Conservation (phyloP, 2,329 filamentous ascomycete species). For the Aureobasidium sp. region DNA sequence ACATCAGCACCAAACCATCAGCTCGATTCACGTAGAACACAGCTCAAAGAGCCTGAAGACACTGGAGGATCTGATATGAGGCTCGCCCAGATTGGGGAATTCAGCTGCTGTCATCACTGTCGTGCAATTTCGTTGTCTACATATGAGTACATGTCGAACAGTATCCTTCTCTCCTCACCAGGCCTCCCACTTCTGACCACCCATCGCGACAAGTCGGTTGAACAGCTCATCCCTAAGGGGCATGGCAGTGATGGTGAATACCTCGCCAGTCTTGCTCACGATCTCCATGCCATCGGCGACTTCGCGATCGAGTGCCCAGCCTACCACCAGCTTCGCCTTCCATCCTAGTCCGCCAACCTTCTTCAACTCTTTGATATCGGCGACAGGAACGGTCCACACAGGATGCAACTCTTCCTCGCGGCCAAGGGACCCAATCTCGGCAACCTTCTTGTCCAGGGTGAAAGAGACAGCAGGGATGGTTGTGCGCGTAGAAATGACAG, state of each 20-base stretch:
- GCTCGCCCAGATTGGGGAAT: too few relatives aligned
- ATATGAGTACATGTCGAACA: background rate
- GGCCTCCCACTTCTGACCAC: slow-evolving; percentile 75
- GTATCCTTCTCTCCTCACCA: slow-evolving; percentile 44
- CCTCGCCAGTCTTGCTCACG: slow-evolving; percentile 48
- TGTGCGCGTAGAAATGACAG: slow-evolving; percentile 61
- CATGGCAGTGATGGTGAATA: slow-evolving; percentile 62
- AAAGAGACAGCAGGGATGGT: slow-evolving; percentile 64
- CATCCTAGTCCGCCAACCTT: slow-evolving; percentile 77
- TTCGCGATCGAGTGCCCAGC: slow-evolving; percentile 67
- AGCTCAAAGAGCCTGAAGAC: too few relatives aligned
- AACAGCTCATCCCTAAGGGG: slow-evolving; percentile 69
- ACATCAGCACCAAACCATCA: too few relatives aligned
- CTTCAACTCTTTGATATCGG: slow-evolving; percentile 64
- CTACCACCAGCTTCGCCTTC: slow-evolving; percentile 77
- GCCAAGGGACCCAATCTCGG: slow-evolving; percentile 32
- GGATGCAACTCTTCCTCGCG: slow-evolving; percentile 49
- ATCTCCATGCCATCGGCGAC: slow-evolving; percentile 70
- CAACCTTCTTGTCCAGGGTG: slow-evolving; percentile 46
- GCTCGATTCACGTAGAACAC: too few relatives aligned
- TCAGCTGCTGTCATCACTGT: background rate
- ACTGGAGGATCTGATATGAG: too few relatives aligned
- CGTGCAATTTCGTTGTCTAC: background rate
- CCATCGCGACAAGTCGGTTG: slow-evolving; percentile 69
- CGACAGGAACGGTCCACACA: slow-evolving; percentile 62